These are phyloP conservation scores for Mycena galopus DNA, from an alignment of 768 basidiomycete genomes.

Conservation along the genomic window DNA sequence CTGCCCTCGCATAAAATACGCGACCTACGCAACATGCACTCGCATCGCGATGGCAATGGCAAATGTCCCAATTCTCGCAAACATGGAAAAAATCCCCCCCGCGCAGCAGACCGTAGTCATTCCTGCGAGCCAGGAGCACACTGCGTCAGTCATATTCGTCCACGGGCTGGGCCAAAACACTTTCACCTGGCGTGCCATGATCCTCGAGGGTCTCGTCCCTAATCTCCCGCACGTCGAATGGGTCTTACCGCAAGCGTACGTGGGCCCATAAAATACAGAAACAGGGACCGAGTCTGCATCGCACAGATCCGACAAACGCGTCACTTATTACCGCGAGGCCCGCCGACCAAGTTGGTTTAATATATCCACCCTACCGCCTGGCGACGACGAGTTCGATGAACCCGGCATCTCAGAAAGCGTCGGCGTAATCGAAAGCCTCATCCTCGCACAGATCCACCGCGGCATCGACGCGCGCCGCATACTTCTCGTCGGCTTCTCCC, in stretches of 20 bases:
- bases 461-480: slow-evolving; percentile 53
- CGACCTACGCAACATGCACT: neutral
- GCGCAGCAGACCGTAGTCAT: slow-evolving; percentile 35
- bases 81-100: slow-evolving; percentile 29
- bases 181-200: slow-evolving; percentile 51
- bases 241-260: slow-evolving; percentile 60
- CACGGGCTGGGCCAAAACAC: slow-evolving; percentile 64
- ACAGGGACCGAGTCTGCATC: neutral
- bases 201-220: slow-evolving; percentile 49
- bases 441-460: slow-evolving; percentile 52
- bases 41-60: neutral
- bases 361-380: slow-evolving; percentile 52
- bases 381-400: slow-evolving; percentile 52
- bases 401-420: slow-evolving; percentile 50
- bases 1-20: slow-evolving; percentile 24
- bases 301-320: slow-evolving; percentile 45
- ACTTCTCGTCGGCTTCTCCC: slow-evolving; percentile 58
- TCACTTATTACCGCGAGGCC: slow-evolving; percentile 45
- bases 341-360: slow-evolving; percentile 59
- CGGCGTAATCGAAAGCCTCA: slow-evolving; percentile 51
- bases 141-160: slow-evolving; percentile 79
- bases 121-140: slow-evolving; percentile 55
- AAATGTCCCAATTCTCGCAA: slow-evolving; percentile 11
- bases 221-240: slow-evolving; percentile 56
- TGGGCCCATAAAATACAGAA: neutral